Evolutionary conservation across 129 eudicot species (phyloP).

Genomic region (Smallanthus sonchifolius): DNA sequence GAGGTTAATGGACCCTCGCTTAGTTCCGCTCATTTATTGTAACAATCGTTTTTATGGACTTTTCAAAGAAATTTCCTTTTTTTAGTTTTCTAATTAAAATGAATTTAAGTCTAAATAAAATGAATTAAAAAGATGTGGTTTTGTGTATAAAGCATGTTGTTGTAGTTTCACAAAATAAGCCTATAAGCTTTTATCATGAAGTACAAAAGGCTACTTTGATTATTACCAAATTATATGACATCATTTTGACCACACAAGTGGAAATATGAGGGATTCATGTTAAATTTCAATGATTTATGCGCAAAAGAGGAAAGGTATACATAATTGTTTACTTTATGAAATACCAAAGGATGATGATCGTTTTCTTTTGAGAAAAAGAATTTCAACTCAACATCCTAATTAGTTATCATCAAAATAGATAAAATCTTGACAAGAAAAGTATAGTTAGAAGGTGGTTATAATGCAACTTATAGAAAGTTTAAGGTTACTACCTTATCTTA

Average conservation of each 20-base stretch:
- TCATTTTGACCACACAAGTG: slow-evolving; percentile 7
- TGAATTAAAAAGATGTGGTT: slow-evolving; percentile 11
- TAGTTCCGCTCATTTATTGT: too few relatives aligned
- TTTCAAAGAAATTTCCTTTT: background rate
- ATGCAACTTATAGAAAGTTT: slow-evolving; percentile 14
- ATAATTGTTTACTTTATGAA: background rate
- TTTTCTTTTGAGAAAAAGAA: background rate
- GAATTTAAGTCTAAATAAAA: background rate
- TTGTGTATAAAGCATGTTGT: slow-evolving; percentile 18
- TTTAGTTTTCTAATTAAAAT: background rate
- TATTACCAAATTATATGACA: slow-evolving; percentile 18
- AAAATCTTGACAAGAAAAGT: background rate
- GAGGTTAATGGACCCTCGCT: too few relatives aligned
- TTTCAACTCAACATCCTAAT: background rate
- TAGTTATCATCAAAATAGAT: slow-evolving; percentile 16
- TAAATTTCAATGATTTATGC: slow-evolving; percentile 3
- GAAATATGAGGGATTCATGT: slow-evolving; percentile 8
- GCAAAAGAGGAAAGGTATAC: slow-evolving; percentile 7
- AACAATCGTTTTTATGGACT: background rate
- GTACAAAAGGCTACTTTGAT: slow-evolving; percentile 28
- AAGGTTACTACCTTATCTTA: background rate
- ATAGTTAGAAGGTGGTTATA: slow-evolving; percentile 4
- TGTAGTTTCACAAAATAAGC: slow-evolving; percentile 35
- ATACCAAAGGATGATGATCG: background rate
- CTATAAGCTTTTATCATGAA: slow-evolving; percentile 32